These are phyloP conservation scores for Isatis tinctoria DNA, from an alignment of 345 rosid species.

Conservation along the genomic window DNA sequence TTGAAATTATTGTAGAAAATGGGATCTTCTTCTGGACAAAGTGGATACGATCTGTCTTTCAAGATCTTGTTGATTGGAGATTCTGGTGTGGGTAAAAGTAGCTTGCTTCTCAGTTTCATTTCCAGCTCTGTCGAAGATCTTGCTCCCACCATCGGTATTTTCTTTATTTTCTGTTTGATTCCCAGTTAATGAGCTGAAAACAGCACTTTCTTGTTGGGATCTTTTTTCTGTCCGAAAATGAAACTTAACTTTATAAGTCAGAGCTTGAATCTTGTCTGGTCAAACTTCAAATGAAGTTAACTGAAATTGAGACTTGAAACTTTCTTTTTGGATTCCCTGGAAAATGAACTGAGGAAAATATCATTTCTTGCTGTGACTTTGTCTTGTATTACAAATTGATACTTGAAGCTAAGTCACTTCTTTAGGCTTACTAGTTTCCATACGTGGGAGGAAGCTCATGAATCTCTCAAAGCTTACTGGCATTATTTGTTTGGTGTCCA, in stretches of 20 bases:
- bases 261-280: neutral
- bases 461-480: neutral
- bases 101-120: slow-evolving; percentile 80
- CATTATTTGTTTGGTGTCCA: neutral
- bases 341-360: neutral
- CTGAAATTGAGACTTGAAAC: neutral
- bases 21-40: slow-evolving; percentile 46
- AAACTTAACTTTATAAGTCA: neutral
- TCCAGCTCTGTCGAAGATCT: slow-evolving; percentile 61
- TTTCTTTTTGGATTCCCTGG: neutral
- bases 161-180: slow-evolving; percentile 8
- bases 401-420: neutral
- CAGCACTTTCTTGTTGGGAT: neutral
- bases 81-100: slow-evolving; percentile 97
- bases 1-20: neutral
- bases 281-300: slow-evolving; percentile 14
- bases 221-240: neutral
- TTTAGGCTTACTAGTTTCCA: neutral
- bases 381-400: neutral
- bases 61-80: slow-evolving; percentile 93
- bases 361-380: neutral
- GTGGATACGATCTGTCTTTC: slow-evolving; percentile 80
- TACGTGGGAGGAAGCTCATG: neutral
- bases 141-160: slow-evolving; percentile 82
- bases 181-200: neutral